Evolutionary conservation across 768 basidiomycete species (phyloP).

Genomic region (Kwoniella mangroviensis): DNA sequence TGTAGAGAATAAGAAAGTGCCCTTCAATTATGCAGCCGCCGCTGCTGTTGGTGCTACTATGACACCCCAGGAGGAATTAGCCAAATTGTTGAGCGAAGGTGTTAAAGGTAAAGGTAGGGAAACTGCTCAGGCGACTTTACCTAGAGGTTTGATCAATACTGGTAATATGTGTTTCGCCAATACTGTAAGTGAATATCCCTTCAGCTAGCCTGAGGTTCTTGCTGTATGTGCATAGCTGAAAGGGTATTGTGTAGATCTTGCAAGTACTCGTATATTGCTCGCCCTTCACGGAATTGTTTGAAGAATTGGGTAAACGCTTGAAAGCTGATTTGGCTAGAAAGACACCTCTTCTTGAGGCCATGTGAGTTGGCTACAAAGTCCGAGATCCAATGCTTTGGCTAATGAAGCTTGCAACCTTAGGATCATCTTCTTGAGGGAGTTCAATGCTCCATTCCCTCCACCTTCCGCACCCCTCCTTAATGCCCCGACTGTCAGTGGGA

Average conservation of each 20-base stretch:
- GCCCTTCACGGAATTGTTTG: constrained; percentile 81
- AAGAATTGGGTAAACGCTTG: constrained; percentile 68
- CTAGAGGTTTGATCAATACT: constrained; percentile 82
- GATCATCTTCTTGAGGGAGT: constrained; percentile 75
- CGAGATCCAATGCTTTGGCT: background rate
- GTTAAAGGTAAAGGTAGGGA: constrained; percentile 35
- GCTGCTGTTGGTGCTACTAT: constrained; percentile 38
- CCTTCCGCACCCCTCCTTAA: constrained; percentile 21
- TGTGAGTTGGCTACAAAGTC: constrained; percentile 55
- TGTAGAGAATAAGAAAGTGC: constrained; percentile 24
- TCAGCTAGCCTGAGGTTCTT: background rate
- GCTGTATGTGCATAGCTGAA: background rate
- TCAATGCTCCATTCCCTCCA: constrained; percentile 56
- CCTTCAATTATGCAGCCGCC: constrained; percentile 49
- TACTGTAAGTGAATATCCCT: constrained; percentile 61
- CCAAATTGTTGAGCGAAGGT: constrained; percentile 44
- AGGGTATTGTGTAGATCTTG: constrained; percentile 62
- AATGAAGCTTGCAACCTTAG: constrained; percentile 60
- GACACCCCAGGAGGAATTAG: constrained; percentile 48
- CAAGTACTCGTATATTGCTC: constrained; percentile 86
- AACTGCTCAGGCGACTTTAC: constrained; percentile 34
- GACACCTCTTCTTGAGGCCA: constrained; percentile 60
- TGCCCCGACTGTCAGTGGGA: constrained; percentile 16
- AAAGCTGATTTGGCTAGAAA: constrained; percentile 58
- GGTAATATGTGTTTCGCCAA: constrained; percentile 99